Base-by-base conservation (phyloP, 192 early-diverging fungal genomes). In the Coemansia guatemalensis region DNA sequence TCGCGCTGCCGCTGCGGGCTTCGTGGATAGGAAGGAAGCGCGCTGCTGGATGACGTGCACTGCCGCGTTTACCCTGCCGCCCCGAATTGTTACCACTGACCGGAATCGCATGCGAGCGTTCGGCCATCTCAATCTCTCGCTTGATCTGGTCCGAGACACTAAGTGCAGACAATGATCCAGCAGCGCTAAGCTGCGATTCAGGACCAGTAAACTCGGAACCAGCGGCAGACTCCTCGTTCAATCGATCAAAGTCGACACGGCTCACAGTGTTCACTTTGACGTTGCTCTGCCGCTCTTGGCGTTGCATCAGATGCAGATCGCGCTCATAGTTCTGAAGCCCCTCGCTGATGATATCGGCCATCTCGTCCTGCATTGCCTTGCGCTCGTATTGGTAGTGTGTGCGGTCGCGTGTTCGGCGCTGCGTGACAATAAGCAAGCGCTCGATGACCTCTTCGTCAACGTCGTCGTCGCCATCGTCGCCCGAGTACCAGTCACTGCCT, bases 341-440 rank as follows among this genome's bases (percentile, higher is more conserved):
- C 71, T 98, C 95, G 75, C 90, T 98, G 74, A 98, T 98, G 71
- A 95, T 93, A 54, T 95, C 92, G 26, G 87, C 83, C 65, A 95
- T 85, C 39, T 95, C 93, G 47, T 89, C 90, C 32, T 92, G 86
- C 73, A 85, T 85, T 2, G 86, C 79, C 67, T 87, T 84, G 71
- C 93, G 89, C 62, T 93, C 92, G 67, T 85, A 93, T 39, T 89
- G 86, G 18, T 85, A 80, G 60, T 93, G 88, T 17, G 85, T 82
- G 65, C 85, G 85, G 69, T 89, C 90, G 65, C 81, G 75, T 3
- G 79, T 69, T 27, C 89, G 85, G 63, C 84, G 80, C 76, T 92
- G 92, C 25, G 95, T 96, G 60, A 98, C 94, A 84, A 98, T 94
- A 74, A 98, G 82, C 53, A 98, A 85, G 14, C 89, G 81, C 49